phyloP scores from a whole-genome alignment of 2,329 filamentous ascomycete species.

The Emergomyces pasteurianus region DNA sequence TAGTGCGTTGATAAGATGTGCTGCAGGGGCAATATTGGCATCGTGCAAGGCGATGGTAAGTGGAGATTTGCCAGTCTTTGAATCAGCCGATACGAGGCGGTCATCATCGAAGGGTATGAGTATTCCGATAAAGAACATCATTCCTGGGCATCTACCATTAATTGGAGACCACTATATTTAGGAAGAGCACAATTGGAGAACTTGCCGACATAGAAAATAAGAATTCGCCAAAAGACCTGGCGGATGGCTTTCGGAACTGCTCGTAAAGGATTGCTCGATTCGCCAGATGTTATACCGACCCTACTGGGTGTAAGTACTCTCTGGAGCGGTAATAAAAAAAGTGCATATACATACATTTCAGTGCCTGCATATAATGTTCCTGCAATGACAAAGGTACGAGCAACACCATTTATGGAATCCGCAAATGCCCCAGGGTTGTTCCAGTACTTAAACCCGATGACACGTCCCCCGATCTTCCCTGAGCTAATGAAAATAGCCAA shows the following conservation, averaged over 20 bases:
- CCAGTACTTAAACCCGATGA: constrained; percentile 29
- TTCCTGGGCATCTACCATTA: constrained; percentile 32
- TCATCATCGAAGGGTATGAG: constrained; percentile 58
- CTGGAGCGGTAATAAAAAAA: not conserved
- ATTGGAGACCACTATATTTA: not conserved
- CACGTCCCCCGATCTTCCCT: constrained; percentile 19
- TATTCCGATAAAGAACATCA: constrained; percentile 62
- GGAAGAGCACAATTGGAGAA: not conserved
- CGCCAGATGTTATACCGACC: constrained; percentile 26
- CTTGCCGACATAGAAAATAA: constrained; percentile 48
- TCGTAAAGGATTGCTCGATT: constrained; percentile 31
- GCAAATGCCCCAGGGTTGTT: constrained; percentile 23
- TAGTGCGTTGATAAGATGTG: constrained; percentile 66
- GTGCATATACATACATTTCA: constrained; percentile 17
- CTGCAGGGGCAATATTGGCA: constrained; percentile 60
- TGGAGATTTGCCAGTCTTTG: constrained; percentile 55
- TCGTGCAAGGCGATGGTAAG: constrained; percentile 64
- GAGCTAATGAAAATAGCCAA: constrained; percentile 23
- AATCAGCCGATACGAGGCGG: constrained; percentile 48
- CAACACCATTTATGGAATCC: constrained; percentile 25
- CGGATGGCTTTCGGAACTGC: constrained; percentile 35
- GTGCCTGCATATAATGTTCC: constrained; percentile 24
- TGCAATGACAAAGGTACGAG: constrained; percentile 24
- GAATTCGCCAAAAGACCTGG: constrained; percentile 31
- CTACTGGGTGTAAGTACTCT: constrained; percentile 11